A percentile compares a stretch with the other conserved stretches of the same genome.
Conservation (phyloP, 225 moss, liverwort and hornwort genomes). For the Anthoceros angustus region DNA sequence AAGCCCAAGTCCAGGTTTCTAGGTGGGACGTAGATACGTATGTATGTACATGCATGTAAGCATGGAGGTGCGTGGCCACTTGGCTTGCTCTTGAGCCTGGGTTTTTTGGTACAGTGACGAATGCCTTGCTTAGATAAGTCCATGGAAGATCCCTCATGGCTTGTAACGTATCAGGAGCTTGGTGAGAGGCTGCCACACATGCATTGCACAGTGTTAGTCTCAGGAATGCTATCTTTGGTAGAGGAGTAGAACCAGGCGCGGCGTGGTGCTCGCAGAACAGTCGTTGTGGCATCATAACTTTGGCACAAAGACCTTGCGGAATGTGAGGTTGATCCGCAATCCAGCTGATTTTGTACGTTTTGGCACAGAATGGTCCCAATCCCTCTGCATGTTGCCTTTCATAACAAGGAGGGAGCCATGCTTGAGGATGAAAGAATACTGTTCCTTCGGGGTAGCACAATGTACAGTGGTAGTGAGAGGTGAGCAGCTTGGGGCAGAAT, state of each 20-base stretch:
- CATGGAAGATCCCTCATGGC: background rate
- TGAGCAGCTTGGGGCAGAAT: background rate
- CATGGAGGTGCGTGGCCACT: background rate
- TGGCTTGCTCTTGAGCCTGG: background rate
- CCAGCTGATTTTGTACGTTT: background rate
- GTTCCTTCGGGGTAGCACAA: background rate
- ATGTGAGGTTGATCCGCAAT: constrained; percentile 1
- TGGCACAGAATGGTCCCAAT: background rate
- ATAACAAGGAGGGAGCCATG: background rate
- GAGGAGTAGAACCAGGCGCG: too few species aligned
- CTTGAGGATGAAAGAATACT: background rate
- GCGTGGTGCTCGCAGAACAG: too few species aligned
- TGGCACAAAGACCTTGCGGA: background rate
- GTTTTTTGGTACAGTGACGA: background rate
- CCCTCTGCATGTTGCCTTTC: background rate
- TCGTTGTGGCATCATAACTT: background rate
- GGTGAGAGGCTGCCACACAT: too few species aligned
- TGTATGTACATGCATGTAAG: too few species aligned
- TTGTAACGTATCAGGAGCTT: background rate
- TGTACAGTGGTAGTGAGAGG: background rate
- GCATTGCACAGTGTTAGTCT: too few species aligned
- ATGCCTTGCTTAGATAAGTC: background rate
- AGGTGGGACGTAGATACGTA: too few species aligned
- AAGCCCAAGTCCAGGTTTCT: too few species aligned
- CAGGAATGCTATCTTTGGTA: too few species aligned